A percentile compares a stretch with the other conserved stretches of the same genome.
These are phyloP conservation scores for Kappamyces sp. DNA, from an alignment of 192 early-diverging fungal genomes.

Conservation along the genomic window DNA sequence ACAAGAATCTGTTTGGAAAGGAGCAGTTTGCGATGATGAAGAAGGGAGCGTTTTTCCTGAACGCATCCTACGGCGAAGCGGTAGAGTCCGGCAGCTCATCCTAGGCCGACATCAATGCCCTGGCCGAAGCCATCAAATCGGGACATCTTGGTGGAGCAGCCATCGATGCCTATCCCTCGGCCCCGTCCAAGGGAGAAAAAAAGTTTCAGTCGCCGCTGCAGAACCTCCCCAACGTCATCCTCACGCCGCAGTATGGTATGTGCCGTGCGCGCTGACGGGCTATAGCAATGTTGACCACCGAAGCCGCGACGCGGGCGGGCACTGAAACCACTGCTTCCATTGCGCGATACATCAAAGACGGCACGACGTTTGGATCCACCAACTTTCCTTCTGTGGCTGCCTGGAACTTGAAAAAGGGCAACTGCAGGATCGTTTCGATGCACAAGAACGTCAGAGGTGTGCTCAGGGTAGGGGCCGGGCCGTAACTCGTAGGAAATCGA, in stretches of 20 bases:
- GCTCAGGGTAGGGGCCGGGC: conserved; percentile 17
- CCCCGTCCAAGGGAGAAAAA: conserved; percentile 17
- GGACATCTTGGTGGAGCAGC: conserved; percentile 38
- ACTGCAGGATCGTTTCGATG: conserved; percentile 37
- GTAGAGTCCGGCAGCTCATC: conserved; percentile 12
- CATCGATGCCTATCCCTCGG: conserved; percentile 34
- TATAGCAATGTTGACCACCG: conserved; percentile 29
- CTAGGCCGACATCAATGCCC: conserved; percentile 37
- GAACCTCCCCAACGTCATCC: conserved; percentile 35
- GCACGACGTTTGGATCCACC: conserved; percentile 39
- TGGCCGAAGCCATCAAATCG: conserved; percentile 41
- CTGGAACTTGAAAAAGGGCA: conserved; percentile 28
- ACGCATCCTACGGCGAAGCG: conserved; percentile 32
- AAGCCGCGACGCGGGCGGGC: conserved; percentile 32
- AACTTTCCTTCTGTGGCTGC: conserved; percentile 43
- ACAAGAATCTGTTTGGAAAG: conserved; percentile 38
- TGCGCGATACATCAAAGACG: conserved; percentile 34
- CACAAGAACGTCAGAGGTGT: conserved; percentile 46
- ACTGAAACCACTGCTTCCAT: conserved; percentile 33
- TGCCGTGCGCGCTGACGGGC: neutral
- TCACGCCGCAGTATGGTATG: conserved; percentile 40
- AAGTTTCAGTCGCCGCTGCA: conserved; percentile 28
- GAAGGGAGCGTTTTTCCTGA: conserved; percentile 39
- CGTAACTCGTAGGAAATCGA: conserved; percentile 35
- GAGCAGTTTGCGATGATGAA: conserved; percentile 42